Conservation (phyloP, 768 basidiomycete genomes). For the Russula sp. region DNA sequence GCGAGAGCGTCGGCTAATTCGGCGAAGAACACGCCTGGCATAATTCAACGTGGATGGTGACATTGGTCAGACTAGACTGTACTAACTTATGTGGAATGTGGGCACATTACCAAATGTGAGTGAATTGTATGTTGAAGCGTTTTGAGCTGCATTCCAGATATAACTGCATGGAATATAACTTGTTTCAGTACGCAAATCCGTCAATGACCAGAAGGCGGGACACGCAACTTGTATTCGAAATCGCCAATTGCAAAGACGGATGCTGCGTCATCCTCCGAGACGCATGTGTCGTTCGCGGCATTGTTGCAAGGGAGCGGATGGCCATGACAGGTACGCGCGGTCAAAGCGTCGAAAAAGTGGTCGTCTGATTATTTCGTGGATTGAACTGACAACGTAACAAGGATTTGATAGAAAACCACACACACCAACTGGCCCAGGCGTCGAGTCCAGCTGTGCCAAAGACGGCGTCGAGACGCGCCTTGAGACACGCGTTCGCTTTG, state of each 20-base stretch:
- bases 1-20: constrained; percentile 42
- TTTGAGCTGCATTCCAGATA: constrained; percentile 49
- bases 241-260: constrained; percentile 41
- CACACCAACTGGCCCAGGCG: constrained; percentile 49
- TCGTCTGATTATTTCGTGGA: constrained; percentile 37
- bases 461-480: constrained; percentile 39
- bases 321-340: constrained; percentile 46
- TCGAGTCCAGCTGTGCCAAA: constrained; percentile 43
- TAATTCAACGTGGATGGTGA: too few relatives aligned
- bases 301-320: constrained; percentile 50
- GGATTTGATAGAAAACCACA: background rate
- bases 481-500: constrained; percentile 38
- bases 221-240: constrained; percentile 41
- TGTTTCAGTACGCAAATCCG: background rate
- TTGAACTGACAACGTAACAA: background rate
- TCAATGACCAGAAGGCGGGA: background rate
- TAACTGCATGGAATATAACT: constrained; percentile 38
- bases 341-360: constrained; percentile 54
- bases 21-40: constrained; percentile 45
- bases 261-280: constrained; percentile 41
- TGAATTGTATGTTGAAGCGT: constrained; percentile 43
- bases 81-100: too few relatives aligned
- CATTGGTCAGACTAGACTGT: too few relatives aligned
- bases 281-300: constrained; percentile 39
- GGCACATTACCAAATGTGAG: constrained; percentile 43